Evolutionary conservation across 345 rosid genomes (phyloP).

Genomic region (Acer campestre): DNA sequence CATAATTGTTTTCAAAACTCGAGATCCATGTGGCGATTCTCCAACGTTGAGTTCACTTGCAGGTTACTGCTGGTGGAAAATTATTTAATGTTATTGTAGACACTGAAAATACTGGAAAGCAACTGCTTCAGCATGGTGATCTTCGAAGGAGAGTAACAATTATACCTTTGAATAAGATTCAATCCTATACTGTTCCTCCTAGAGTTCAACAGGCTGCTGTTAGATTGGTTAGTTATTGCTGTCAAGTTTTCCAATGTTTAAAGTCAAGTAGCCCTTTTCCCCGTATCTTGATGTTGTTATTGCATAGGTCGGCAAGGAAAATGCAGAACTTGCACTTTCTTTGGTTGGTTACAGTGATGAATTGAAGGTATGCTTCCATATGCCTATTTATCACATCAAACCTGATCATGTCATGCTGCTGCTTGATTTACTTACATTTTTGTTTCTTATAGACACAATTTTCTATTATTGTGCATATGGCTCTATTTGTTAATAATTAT

Average conservation of each 20-base stretch:
- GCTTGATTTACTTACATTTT: not conserved
- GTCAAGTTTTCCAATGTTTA: constrained; percentile 12
- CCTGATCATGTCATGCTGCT: not conserved
- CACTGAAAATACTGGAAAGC: constrained; percentile 89
- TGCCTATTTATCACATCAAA: constrained; percentile 18
- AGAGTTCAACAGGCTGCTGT: constrained; percentile 75
- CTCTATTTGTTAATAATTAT: not conserved
- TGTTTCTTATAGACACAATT: not conserved
- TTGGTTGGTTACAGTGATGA: constrained; percentile 82
- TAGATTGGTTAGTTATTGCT: constrained; percentile 62
- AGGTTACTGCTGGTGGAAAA: constrained; percentile 97
- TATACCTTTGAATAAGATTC: constrained; percentile 92
- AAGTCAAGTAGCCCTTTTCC: not conserved
- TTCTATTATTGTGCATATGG: not conserved
- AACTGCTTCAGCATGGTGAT: constrained; percentile 90
- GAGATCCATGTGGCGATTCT: constrained; percentile 21
- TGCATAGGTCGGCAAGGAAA: constrained; percentile 85
- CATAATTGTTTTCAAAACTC: constrained; percentile 11
- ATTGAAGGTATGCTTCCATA: constrained; percentile 52
- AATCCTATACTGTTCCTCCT: constrained; percentile 48
- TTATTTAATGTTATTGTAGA: constrained; percentile 90
- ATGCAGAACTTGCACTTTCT: constrained; percentile 90
- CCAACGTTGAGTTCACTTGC: constrained; percentile 24
- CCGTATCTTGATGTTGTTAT: constrained; percentile 13
- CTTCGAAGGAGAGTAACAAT: constrained; percentile 92